Evolutionary conservation across 2,329 filamentous ascomycete genomes (phyloP), one percentile per base, ranked within the genome.

Genomic region (Apiospora marii): DNA sequence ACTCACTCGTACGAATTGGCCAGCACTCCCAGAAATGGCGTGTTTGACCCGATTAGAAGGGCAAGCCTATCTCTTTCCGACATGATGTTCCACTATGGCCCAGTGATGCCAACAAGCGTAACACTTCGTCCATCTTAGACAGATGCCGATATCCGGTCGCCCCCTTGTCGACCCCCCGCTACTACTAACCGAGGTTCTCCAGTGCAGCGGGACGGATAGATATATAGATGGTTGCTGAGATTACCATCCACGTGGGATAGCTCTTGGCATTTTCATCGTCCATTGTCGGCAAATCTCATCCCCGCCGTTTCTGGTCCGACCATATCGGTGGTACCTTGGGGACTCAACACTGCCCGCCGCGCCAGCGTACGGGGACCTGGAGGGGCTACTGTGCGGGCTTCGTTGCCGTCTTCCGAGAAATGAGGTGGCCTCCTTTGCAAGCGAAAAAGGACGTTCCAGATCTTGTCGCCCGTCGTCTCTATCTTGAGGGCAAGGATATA

Each of bases 81-180:
- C 83, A 85, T 67, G 83, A 85, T 73, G 77, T 85, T 43, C 83
- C 83, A 0, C 71, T 83, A 8, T 84, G 83, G 69, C 83, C 84
- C 4, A 76, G 81, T 46, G 77, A 77, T 41, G 78, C 75, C 4
- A 76, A 83, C 71, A 79, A 80, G 37, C 78, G 76, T 34, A 78
- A 84, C 51, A 81, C 77, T 80, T 82, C 14, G 80, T 83, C 64
- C 10, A 30, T 67, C 37, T 37, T 22, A n/a, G 64, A 67, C 13
- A 22, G 24, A 46, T 14, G 64, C 10, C 22, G n/a, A n/a, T 24
- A 24, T 43, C 19, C n/a, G 4, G 0, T 4, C 13, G 27, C 43
- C 14, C 43, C 13, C 43, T 5, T 16, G 37, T 3, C 16, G 6
- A 44, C 43, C 3, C 43, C 13, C 16, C 53, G 27, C 27, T 27